A percentile compares a stretch with the other conserved stretches of the same genome.
Conservation (phyloP, 495 filamentous ascomycete genomes). For the Aspergillus olivimuriae region DNA sequence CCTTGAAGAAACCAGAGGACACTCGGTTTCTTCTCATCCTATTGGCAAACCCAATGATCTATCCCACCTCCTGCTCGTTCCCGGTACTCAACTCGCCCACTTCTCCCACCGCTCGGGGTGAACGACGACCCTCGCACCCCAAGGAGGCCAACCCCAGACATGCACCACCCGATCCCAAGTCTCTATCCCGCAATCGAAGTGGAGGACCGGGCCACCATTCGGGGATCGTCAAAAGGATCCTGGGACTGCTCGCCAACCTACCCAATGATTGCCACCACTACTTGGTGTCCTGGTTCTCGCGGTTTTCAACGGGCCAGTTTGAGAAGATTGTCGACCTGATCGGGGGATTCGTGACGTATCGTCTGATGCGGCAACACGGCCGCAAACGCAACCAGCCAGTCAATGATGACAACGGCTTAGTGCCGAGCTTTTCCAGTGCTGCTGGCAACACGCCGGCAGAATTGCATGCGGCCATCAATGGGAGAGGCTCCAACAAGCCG, state of each 20-base stretch:
- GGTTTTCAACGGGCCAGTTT: constrained; percentile 62
- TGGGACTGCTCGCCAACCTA: constrained; percentile 74
- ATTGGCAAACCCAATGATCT: constrained; percentile 73
- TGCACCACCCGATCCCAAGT: constrained; percentile 16
- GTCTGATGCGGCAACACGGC: constrained; percentile 66
- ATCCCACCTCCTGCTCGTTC: constrained; percentile 30
- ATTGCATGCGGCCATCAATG: constrained; percentile 72
- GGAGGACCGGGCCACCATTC: constrained; percentile 56
- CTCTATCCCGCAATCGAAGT: constrained; percentile 11
- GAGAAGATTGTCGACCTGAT: constrained; percentile 68
- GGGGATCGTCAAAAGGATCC: constrained; percentile 79
- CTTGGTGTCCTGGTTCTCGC: constrained; percentile 79
- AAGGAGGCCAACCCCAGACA: constrained; percentile 14
- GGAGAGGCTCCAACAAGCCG: constrained; percentile 43
- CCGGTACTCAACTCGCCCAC: constrained; percentile 6
- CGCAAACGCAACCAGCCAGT: constrained; percentile 53
- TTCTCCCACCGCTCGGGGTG: constrained; percentile 11
- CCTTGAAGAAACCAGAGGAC: constrained; percentile 62
- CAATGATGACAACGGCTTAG: constrained; percentile 54
- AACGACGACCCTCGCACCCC: constrained; percentile 25
- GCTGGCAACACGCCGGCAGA: constrained; percentile 59
- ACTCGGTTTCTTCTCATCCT: constrained; percentile 79
- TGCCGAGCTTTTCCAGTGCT: constrained; percentile 62
- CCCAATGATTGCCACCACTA: constrained; percentile 72
- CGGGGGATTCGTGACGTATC: constrained; percentile 75